Percentiles rank a stretch among this genome's conserved stretches.
Conservation (phyloP, 2,329 filamentous ascomycete species). For the Karstenula rhodostoma region DNA sequence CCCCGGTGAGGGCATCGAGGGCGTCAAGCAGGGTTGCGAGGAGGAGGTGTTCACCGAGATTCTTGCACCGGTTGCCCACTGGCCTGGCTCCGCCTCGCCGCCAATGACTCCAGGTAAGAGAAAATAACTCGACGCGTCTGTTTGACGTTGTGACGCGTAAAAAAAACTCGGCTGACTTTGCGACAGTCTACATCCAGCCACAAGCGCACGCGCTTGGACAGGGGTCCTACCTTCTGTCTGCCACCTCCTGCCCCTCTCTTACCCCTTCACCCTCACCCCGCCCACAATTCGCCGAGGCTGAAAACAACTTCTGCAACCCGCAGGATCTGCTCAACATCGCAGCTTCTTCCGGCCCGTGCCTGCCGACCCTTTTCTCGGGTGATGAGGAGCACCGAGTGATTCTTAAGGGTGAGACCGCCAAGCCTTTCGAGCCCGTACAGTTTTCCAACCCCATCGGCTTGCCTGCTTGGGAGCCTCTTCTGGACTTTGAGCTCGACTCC, state of each 20-base stretch:
- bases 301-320: constrained; percentile 89
- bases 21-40: constrained; percentile 67
- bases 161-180: constrained; percentile 32
- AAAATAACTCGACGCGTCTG: not conserved
- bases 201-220: constrained; percentile 72
- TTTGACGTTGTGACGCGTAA: not conserved
- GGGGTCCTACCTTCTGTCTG: constrained; percentile 74
- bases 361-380: constrained; percentile 67
- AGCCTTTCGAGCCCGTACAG: constrained; percentile 46
- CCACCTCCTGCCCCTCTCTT: constrained; percentile 79
- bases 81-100: constrained; percentile 74
- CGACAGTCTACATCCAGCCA: constrained; percentile 71
- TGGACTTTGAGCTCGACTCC: constrained; percentile 89
- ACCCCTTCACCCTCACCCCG: constrained; percentile 84
- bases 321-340: constrained; percentile 79
- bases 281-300: constrained; percentile 72
- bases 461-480: constrained; percentile 82
- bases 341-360: constrained; percentile 66
- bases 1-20: constrained; percentile 47
- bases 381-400: constrained; percentile 68
- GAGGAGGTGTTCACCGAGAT: constrained; percentile 75
- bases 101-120: constrained; percentile 88
- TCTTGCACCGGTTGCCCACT: constrained; percentile 77
- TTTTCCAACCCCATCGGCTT: constrained; percentile 63
- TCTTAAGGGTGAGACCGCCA: constrained; percentile 56